Conservation (phyloP, 257 asterid species). For the Forsythia suspensa region DNA sequence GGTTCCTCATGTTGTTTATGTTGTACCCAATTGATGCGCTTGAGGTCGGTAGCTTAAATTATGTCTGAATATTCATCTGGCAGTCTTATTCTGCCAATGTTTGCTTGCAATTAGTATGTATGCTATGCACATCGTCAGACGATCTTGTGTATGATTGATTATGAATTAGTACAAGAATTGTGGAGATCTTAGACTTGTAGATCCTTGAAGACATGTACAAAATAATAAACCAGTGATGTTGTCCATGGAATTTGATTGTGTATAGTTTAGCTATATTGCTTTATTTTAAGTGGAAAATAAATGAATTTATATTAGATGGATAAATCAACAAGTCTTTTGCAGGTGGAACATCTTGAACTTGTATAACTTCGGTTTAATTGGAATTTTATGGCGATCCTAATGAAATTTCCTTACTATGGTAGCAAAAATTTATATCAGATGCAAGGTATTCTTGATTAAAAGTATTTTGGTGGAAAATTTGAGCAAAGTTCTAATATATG, state of each 20-base stretch:
- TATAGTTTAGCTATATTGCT: neutral
- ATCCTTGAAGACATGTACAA: neutral
- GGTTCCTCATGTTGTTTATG: conserved; percentile 2
- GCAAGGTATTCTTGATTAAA: neutral
- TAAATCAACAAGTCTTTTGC: neutral
- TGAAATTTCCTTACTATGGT: neutral
- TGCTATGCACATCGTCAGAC: neutral
- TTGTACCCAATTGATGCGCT: conserved; percentile 20
- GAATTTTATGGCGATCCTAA: neutral
- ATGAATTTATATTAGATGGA: neutral
- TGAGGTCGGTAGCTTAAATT: neutral
- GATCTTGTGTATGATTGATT: neutral
- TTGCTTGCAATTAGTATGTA: neutral
- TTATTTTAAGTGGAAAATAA: neutral
- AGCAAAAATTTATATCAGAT: neutral
- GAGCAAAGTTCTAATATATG: neutral
- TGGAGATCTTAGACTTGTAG: neutral
- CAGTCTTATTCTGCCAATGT: neutral
- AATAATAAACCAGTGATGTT: neutral
- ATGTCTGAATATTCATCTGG: neutral
- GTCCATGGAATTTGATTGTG: neutral
- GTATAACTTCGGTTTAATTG: neutral
- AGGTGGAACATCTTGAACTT: neutral
- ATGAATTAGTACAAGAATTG: neutral
- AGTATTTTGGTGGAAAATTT: neutral